A percentile compares a stretch with the other conserved stretches of the same genome.
phyloP scores from a whole-genome alignment of 139 green algal species.

The Ettlia oleoabundans region DNA sequence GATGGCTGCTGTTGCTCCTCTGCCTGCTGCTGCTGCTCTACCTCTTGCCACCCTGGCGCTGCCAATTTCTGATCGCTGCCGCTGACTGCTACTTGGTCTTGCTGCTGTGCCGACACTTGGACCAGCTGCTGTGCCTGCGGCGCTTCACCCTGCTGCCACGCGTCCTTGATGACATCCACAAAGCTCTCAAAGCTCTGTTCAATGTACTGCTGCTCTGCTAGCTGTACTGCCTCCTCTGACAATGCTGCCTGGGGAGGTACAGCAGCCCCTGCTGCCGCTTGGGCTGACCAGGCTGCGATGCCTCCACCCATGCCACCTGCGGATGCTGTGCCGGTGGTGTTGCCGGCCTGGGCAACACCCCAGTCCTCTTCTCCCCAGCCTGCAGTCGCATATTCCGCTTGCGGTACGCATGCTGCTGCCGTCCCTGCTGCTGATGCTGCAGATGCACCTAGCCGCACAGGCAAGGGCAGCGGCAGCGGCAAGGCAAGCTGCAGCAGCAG shows the following conservation, averaged over 20 bases:
- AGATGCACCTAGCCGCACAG: background rate
- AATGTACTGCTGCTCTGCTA: background rate
- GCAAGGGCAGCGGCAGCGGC: slow-evolving; percentile 3
- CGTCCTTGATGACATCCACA: background rate
- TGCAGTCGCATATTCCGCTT: too few relatives aligned
- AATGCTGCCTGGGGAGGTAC: too few relatives aligned
- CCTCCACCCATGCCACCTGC: too few relatives aligned
- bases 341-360: background rate
- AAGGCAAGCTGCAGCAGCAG: background rate
- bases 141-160: background rate
- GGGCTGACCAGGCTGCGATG: too few relatives aligned
- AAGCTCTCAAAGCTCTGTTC: background rate
- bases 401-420: background rate
- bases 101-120: too few relatives aligned
- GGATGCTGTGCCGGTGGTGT: background rate
- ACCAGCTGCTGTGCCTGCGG: too few relatives aligned
- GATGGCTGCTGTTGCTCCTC: too few relatives aligned
- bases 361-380: background rate
- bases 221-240: background rate
- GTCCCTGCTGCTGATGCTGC: background rate
- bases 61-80: too few relatives aligned
- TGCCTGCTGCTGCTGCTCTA: too few relatives aligned
- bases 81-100: too few relatives aligned
- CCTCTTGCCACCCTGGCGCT: background rate
- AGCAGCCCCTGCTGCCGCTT: background rate